phyloP scores from a whole-genome alignment of 1,284 basidiomycete species.

The Schizopora paradoxa region DNA sequence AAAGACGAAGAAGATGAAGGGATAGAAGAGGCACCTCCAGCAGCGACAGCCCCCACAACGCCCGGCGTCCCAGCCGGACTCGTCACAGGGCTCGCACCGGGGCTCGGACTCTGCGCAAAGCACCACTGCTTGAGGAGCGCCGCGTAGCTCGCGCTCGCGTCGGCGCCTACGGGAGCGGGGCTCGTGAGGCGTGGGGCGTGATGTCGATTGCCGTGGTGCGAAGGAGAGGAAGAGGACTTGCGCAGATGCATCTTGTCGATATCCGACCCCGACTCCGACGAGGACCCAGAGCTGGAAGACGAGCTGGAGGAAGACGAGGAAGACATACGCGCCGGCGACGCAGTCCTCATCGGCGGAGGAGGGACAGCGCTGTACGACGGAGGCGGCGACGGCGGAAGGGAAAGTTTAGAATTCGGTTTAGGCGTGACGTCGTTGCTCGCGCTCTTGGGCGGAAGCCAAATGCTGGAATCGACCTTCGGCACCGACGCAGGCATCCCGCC shows the following conservation, averaged over 20 bases:
- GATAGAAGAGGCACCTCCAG: background rate
- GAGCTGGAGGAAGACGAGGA: too few relatives aligned
- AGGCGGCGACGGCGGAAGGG: constrained; percentile 14
- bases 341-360: constrained; percentile 4
- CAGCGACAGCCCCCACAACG: background rate
- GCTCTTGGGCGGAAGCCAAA: constrained; percentile 10
- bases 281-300: too few relatives aligned
- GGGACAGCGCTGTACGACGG: constrained; percentile 9
- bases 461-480: constrained; percentile 6
- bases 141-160: too few relatives aligned
- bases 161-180: constrained; percentile 1
- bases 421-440: constrained; percentile 11
- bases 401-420: too few relatives aligned
- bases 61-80: background rate
- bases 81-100: constrained; percentile 1
- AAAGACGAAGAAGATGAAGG: background rate
- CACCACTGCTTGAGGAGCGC: constrained; percentile 20
- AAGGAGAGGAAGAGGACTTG: too few relatives aligned
- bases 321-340: too few relatives aligned
- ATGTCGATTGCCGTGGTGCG: too few relatives aligned
- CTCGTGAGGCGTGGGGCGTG: too few relatives aligned
- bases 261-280: too few relatives aligned
- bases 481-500: constrained; percentile 16
- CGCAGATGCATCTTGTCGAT: too few relatives aligned
- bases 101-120: constrained; percentile 17